A percentile compares a stretch with the other conserved stretches of the same genome.
Conservation (phyloP, 495 filamentous ascomycete species). For the Gamarada debralockiae region DNA sequence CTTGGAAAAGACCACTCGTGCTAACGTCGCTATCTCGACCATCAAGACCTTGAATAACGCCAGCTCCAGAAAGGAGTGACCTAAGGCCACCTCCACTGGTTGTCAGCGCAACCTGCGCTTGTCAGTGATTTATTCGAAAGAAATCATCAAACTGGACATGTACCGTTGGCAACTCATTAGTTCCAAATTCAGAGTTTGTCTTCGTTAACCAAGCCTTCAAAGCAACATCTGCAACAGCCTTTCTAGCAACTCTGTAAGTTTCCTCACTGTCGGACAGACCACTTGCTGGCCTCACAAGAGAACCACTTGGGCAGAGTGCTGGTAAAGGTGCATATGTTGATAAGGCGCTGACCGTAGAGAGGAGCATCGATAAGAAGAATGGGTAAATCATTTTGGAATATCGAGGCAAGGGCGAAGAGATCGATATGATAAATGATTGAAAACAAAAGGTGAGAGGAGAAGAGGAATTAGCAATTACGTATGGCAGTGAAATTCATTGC, state of each 20-base stretch:
- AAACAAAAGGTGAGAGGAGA: neutral
- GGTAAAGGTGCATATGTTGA: conserved; percentile 14
- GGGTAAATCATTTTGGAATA: conserved; percentile 8
- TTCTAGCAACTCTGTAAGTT: conserved; percentile 31
- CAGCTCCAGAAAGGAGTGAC: conserved; percentile 39
- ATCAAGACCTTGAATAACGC: conserved; percentile 42
- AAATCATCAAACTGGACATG: conserved; percentile 20
- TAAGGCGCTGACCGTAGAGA: neutral
- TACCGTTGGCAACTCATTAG: conserved; percentile 16
- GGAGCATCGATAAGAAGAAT: conserved; percentile 4
- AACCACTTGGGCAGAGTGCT: conserved; percentile 15
- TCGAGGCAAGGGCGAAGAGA: neutral
- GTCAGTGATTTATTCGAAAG: neutral
- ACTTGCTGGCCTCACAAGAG: conserved; percentile 18
- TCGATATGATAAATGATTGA: neutral
- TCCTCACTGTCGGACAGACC: conserved; percentile 21
- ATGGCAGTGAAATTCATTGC: no score
- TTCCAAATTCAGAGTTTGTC: conserved; percentile 29
- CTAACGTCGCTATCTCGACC: conserved; percentile 32
- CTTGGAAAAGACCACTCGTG: conserved; percentile 39
- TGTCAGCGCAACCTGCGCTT: conserved; percentile 26
- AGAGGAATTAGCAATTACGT: no score
- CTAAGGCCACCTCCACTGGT: conserved; percentile 45
- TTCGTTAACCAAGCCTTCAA: conserved; percentile 34
- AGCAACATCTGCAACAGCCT: conserved; percentile 28